Evolutionary conservation across 2,329 filamentous ascomycete species (phyloP), one percentile per base, ranked within the genome.

Genomic region (Aspergillus candidus): DNA sequence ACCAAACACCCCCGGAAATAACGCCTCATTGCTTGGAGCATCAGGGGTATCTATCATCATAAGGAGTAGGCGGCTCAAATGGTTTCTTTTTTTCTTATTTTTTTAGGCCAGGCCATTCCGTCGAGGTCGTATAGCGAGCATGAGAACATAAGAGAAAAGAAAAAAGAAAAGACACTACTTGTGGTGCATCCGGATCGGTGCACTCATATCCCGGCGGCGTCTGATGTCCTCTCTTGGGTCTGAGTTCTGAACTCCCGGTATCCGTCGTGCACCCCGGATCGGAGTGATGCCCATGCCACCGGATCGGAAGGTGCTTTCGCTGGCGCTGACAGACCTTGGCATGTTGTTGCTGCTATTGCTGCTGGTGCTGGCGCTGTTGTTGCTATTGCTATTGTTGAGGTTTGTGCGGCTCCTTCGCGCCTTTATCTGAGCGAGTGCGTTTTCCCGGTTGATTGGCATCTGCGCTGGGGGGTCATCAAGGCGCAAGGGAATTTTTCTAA

Each of bases 361-460:
- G 41, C 61, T 70, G 47, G 66, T 66, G n/a, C 22, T 27, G 22
- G 4, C 6, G 22, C 22, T 27, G 22, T 10, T 27, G 22, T 3
- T 27, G 22, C 3, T 8, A 2, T 27, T 27, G 22, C 22, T 27
- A 27, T 27, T 27, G 8, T 27, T 27, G 22, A 27, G 22, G 22
- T 27, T 27, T 10, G 72, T 67, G 39, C 70, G 63, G 11, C 66
- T 69, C 42, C 72, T 63, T 37, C 72, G 59, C n/a, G 71, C 71
- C 44, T 70, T 58, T 34, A 75, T 75, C 49, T 73, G 71, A 6
- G 72, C 72, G 2, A 75, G 60, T 2, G 72, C 72, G 47, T 71
- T 66, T 58, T 74, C 72, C 14, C 72, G 67, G 39, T 62, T 69
- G 41, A 73, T 65, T 4, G 71, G 70, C 1, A 67, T 70, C n/a